These are phyloP conservation scores for bread wheat (Triticum aestivum) DNA, from an alignment of 176 grass and related monocot genomes.

Conservation along the genomic window DNA sequence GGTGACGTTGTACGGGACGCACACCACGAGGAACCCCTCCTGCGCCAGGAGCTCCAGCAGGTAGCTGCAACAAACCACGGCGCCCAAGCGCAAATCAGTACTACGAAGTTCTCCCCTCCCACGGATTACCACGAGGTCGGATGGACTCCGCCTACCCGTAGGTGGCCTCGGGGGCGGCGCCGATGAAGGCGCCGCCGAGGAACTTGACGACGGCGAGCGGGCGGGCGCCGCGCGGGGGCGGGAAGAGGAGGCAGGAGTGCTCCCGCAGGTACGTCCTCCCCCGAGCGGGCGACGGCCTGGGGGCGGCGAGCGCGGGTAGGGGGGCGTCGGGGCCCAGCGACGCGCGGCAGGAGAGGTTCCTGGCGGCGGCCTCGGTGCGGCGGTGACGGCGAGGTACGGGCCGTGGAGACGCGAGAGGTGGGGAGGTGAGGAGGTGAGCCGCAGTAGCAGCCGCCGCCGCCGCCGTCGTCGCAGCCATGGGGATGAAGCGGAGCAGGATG, in stretches of 20 bases:
- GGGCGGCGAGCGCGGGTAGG: slow-evolving; percentile 4
- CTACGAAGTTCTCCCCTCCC: not conserved
- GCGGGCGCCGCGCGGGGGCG: slow-evolving; percentile 51
- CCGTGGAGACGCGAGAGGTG: not conserved
- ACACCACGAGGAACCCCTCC: slow-evolving; percentile 88
- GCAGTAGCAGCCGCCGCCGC: not conserved
- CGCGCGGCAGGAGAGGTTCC: slow-evolving; percentile 32
- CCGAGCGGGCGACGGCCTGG: not conserved
- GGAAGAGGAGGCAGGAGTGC: slow-evolving; percentile 69
- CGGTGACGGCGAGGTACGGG: not conserved
- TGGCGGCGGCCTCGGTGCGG: not conserved
- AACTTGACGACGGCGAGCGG: slow-evolving; percentile 77
- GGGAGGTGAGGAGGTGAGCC: slow-evolving; percentile 18
- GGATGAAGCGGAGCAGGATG: not conserved
- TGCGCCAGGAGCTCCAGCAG: slow-evolving; percentile 79
- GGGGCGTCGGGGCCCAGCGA: slow-evolving; percentile 32
- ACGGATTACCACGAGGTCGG: not conserved
- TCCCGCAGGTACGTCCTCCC: slow-evolving; percentile 45
- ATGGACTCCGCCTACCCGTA: slow-evolving; percentile 47
- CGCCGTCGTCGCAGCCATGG: slow-evolving; percentile 17
- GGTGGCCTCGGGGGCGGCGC: slow-evolving; percentile 77
- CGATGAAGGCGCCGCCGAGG: slow-evolving; percentile 90
- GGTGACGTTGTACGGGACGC: slow-evolving; percentile 86
- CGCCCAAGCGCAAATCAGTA: not conserved
- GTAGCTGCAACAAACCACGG: slow-evolving; percentile 38